Percentiles rank a stretch among this genome's conserved stretches.
phyloP scores from a whole-genome alignment of 345 rosid species.

The Stellera chamaejasme region DNA sequence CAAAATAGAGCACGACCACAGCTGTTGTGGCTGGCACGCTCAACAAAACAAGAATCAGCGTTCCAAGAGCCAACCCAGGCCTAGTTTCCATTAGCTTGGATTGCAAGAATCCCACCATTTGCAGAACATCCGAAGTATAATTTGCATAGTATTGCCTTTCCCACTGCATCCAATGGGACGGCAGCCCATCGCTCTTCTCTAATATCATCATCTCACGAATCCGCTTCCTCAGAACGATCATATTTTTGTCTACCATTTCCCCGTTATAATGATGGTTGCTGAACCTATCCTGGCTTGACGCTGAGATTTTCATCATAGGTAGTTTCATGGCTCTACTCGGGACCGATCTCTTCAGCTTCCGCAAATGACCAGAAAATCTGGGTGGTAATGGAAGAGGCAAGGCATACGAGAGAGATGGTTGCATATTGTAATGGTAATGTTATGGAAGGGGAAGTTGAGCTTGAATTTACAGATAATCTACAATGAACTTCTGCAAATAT shows the following conservation, averaged over 20 bases:
- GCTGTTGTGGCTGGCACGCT: conserved; percentile 14
- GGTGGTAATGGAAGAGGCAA: too few species aligned
- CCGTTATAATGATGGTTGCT: conserved; percentile 3
- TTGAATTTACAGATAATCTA: too few species aligned
- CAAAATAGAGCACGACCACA: neutral
- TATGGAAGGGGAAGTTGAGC: too few species aligned
- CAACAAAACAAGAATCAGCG: conserved; percentile 12
- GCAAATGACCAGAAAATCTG: too few species aligned
- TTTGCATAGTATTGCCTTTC: conserved; percentile 26
- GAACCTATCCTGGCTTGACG: too few species aligned
- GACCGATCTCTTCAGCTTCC: too few species aligned
- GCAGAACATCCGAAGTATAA: conserved; percentile 22
- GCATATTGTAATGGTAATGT: too few species aligned
- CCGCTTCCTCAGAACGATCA: conserved; percentile 34
- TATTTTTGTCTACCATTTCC: conserved; percentile 20
- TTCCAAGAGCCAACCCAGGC: conserved; percentile 36
- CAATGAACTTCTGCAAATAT: too few species aligned
- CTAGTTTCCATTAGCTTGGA: conserved; percentile 30
- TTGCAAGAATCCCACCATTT: conserved; percentile 30
- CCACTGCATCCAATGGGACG: conserved; percentile 42
- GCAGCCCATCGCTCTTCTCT: conserved; percentile 26
- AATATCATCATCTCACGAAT: conserved; percentile 25
- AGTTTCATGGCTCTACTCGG: too few species aligned
- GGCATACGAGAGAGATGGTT: too few species aligned
- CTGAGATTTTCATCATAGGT: too few species aligned